phyloP scores from a whole-genome alignment of 306 rosid genomes.

The Trifolium pratense region DNA sequence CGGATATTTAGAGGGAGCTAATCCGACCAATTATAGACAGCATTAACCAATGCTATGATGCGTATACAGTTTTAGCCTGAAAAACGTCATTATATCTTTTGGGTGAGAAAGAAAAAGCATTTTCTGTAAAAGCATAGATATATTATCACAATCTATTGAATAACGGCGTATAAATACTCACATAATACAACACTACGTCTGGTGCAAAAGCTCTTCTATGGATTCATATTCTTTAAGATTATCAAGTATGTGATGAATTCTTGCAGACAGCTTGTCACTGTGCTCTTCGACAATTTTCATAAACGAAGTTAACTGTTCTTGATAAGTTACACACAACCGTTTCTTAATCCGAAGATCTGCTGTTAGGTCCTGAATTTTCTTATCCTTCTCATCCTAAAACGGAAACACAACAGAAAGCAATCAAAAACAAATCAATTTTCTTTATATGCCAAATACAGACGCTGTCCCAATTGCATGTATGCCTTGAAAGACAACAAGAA shows the following conservation, averaged over 20 bases:
- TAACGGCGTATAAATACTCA: constrained; percentile 42
- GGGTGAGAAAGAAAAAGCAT: constrained; percentile 1
- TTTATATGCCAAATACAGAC: no score
- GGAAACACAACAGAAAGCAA: constrained; percentile 22
- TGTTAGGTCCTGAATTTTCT: constrained; percentile 86
- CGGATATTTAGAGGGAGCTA: background rate
- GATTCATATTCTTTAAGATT: constrained; percentile 82
- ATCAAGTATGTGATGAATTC: constrained; percentile 68
- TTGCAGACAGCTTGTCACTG: constrained; percentile 64
- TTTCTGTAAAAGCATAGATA: constrained; percentile 15
- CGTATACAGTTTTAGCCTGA: background rate
- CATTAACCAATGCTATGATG: constrained; percentile 1
- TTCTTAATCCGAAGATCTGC: constrained; percentile 86
- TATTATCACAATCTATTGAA: background rate
- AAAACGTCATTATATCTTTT: background rate
- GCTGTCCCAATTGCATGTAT: no score
- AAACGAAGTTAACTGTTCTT: constrained; percentile 72
- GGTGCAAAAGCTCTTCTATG: constrained; percentile 66
- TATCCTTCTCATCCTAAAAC: constrained; percentile 90
- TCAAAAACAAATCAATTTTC: no score
- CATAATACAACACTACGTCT: constrained; percentile 51
- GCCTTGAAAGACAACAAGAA: no score
- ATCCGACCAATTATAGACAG: background rate
- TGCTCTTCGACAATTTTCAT: constrained; percentile 89
- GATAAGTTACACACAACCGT: constrained; percentile 76